Evolutionary conservation across 2,329 filamentous ascomycete genomes (phyloP).

Genomic region (Trichoderma breve): DNA sequence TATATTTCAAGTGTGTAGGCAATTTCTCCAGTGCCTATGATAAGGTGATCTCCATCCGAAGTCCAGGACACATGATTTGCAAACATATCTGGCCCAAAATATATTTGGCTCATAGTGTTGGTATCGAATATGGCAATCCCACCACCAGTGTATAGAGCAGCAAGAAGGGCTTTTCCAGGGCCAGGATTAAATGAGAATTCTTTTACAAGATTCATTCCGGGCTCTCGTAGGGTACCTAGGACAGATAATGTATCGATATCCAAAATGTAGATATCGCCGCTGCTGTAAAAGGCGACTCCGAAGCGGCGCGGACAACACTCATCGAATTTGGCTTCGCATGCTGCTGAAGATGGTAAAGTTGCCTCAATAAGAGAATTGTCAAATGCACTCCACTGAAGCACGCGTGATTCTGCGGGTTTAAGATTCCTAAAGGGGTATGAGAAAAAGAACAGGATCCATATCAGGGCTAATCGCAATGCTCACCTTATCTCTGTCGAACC

Average conservation of each 20-base stretch:
- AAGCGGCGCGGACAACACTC: not conserved
- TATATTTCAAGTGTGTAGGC: not conserved
- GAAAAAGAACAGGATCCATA: not conserved
- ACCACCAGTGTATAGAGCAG: not conserved
- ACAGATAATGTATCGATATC: not conserved
- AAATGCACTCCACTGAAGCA: not conserved
- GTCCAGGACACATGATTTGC: not conserved
- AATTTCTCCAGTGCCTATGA: not conserved
- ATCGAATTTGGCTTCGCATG: not conserved
- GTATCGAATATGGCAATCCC: not conserved
- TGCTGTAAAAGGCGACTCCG: not conserved
- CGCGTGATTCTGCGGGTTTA: not conserved
- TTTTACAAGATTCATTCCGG: not conserved
- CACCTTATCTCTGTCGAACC: not conserved
- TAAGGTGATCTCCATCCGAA: not conserved
- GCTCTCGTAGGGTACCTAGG: not conserved
- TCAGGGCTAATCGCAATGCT: not conserved
- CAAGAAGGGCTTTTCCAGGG: not conserved
- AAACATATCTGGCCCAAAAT: not conserved
- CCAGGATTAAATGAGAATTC: not conserved
- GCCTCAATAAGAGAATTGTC: not conserved
- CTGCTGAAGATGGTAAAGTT: not conserved
- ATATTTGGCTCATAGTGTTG: not conserved
- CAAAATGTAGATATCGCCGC: not conserved
- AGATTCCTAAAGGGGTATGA: not conserved